Evolutionary conservation across 2,329 filamentous ascomycete species (phyloP).

Genomic region (Cercospora zeae-maydis): DNA sequence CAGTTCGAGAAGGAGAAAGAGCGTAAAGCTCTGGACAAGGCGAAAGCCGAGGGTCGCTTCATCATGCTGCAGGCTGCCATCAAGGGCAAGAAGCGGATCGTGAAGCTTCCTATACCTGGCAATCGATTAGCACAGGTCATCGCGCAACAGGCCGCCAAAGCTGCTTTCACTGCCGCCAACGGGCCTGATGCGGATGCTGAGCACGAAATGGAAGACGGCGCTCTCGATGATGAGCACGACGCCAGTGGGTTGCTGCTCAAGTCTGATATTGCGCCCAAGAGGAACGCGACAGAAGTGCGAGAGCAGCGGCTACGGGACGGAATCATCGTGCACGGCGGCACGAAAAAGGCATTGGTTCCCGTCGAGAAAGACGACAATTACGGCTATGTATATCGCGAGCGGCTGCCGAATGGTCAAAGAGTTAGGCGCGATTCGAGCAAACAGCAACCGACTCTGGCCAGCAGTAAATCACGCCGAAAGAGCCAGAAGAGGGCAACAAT

Average conservation of each 20-base stretch:
- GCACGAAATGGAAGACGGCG: conserved; percentile 28
- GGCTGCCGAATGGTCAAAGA: conserved; percentile 28
- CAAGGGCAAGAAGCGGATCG: conserved; percentile 44
- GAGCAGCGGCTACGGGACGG: conserved; percentile 37
- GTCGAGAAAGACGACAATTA: conserved; percentile 36
- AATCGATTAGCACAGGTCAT: conserved; percentile 39
- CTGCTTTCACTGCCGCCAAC: conserved; percentile 23
- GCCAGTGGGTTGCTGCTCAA: conserved; percentile 29
- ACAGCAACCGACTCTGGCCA: conserved; percentile 19
- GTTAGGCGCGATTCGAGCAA: conserved; percentile 14
- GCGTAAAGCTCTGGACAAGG: conserved; percentile 39
- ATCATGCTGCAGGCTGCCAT: conserved; percentile 47
- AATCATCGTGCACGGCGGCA: conserved; percentile 30
- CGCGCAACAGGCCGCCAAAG: conserved; percentile 33
- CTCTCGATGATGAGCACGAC: conserved; percentile 18
- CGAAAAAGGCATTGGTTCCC: conserved; percentile 34
- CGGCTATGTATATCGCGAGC: conserved; percentile 35
- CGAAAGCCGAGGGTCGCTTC: conserved; percentile 44
- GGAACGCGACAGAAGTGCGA: conserved; percentile 35
- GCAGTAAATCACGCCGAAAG: conserved; percentile 21
- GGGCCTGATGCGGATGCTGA: conserved; percentile 33
- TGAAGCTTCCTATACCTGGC: conserved; percentile 40
- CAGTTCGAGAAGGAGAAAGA: conserved; percentile 49
- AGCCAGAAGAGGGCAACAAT: conserved; percentile 27
- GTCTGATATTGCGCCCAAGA: conserved; percentile 35